Conservation (phyloP, 257 asterid genomes). For the Nyctanthes arbortristis region DNA sequence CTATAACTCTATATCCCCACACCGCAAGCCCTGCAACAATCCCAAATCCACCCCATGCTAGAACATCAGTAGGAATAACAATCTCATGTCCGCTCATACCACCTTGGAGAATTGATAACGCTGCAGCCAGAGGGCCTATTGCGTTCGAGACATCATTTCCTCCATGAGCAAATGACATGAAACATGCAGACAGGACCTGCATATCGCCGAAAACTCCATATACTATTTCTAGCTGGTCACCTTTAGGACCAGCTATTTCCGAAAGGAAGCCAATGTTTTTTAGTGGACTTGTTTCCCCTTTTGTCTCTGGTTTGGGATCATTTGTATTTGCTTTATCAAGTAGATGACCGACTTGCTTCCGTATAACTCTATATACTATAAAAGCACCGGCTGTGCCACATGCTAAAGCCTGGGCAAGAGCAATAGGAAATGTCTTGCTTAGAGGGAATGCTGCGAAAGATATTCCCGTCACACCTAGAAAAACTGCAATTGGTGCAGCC, state of each 20-base stretch:
- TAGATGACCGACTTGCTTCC: slow-evolving; percentile 84
- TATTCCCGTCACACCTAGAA: slow-evolving; percentile 74
- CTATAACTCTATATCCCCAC: slow-evolving; percentile 89
- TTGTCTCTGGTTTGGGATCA: slow-evolving; percentile 33
- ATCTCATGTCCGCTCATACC: slow-evolving; percentile 61
- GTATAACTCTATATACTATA: slow-evolving; percentile 53
- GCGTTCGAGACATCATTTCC: slow-evolving; percentile 97
- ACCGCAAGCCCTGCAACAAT: slow-evolving; percentile 84
- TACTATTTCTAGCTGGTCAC: slow-evolving; percentile 80
- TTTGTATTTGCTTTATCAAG: slow-evolving; percentile 50
- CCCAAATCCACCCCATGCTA: slow-evolving; percentile 98
- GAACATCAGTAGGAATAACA: slow-evolving; percentile 74
- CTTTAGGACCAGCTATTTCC: slow-evolving; percentile 90
- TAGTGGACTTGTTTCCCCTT: slow-evolving; percentile 32
- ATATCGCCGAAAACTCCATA: slow-evolving; percentile 92
- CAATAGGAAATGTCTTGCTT: slow-evolving; percentile 48
- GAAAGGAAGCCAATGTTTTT: slow-evolving; percentile 69
- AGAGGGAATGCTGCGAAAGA: slow-evolving; percentile 84
- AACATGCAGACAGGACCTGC: slow-evolving; percentile 92
- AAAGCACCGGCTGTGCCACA: slow-evolving; percentile 67
- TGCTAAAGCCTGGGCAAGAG: slow-evolving; percentile 66
- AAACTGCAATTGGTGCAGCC: slow-evolving; percentile 87
- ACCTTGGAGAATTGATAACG: slow-evolving; percentile 77
- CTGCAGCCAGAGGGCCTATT: slow-evolving; percentile 91
- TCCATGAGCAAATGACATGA: slow-evolving; percentile 99